Evolutionary conservation across 495 filamentous ascomycete genomes (phyloP), one percentile per base, ranked within the genome.

Genomic region (Podospora tetraspora): DNA sequence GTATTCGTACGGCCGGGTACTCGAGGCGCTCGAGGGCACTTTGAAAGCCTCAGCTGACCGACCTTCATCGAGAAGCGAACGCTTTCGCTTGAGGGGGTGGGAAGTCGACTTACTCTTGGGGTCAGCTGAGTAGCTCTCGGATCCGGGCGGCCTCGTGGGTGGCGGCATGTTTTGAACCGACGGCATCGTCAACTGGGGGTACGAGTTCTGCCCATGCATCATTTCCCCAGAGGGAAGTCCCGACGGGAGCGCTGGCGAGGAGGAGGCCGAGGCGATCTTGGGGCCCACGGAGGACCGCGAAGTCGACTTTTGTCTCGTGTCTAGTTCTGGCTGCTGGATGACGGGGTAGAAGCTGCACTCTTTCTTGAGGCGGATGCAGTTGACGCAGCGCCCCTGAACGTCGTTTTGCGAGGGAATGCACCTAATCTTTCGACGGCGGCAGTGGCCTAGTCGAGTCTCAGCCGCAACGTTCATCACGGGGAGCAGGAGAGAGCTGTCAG

Each of bases 311-410:
- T 78, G 75, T 61, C 74, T 70, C 43, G 73, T 75, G 67, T 80
- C 68, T 25, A 78, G 76, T 11, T 86, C 87, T 23, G 89, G 89
- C 72, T 91, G 89, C 78, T 94, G 92, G 66, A 97, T 93, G 29
- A 97, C 94, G 12, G 94, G 92, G 75, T 89, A 92, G 81, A 97
- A 99, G 75, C 91, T 90, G 78, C 95, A 99, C 67, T 97, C 93
- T 78, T 96, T 98, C 76, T 96, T 94, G 77, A 99, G 84, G 62
- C 92, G 90, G 71, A 98, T 97, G 80, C 95, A 99, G 79, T 97
- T 97, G 67, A 91, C 90, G 78, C 95, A 99, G 68, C 95, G 90
- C 62, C 91, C 91, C 73, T 93, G 87, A 16, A 86, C 78, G 75
- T 98, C 94, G 70, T 90, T 89, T 83, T 81, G 72, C 32, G 91